Conservation (phyloP, 495 filamentous ascomycete genomes). For the Penicillium samsonianum region DNA sequence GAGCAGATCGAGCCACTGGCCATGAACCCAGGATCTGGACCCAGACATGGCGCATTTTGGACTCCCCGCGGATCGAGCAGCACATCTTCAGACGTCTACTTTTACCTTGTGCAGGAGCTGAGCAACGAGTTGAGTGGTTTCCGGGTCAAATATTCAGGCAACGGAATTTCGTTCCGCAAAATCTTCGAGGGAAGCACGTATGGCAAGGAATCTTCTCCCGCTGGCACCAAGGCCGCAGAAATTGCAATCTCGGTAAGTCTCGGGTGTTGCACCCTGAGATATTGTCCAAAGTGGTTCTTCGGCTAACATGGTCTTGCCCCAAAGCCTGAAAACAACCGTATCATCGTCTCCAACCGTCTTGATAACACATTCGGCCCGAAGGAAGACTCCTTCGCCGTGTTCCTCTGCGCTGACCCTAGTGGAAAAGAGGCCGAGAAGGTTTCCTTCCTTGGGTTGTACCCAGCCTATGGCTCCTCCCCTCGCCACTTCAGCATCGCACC, state of each 20-base stretch:
- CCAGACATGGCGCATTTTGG: conserved; percentile 61
- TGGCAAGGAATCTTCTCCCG: conserved; percentile 37
- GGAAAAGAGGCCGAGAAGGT: conserved; percentile 29
- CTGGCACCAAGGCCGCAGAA: conserved; percentile 56
- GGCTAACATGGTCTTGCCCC: too few relatives aligned
- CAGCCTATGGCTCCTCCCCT: conserved; percentile 40
- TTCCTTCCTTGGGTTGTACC: conserved; percentile 33
- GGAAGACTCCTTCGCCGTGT: conserved; percentile 49
- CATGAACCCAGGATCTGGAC: conserved; percentile 56
- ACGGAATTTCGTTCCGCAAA: conserved; percentile 40
- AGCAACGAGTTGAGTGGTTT: conserved; percentile 55
- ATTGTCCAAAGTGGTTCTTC: background rate
- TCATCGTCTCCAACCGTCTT: conserved; percentile 58
- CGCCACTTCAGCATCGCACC: conserved; percentile 39
- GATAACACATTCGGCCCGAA: conserved; percentile 47
- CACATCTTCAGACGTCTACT: conserved; percentile 40
- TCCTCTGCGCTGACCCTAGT: conserved; percentile 18
- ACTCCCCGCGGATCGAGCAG: conserved; percentile 24
- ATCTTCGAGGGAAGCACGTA: conserved; percentile 48
- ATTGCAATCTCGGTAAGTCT: conserved; percentile 58
- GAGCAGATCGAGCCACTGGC: conserved; percentile 12
- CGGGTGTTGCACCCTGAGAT: background rate
- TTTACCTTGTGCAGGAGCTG: conserved; percentile 62
- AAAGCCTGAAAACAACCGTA: conserved; percentile 24
- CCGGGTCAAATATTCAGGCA: conserved; percentile 46